phyloP scores from a whole-genome alignment of 805 yeast genomes.

The Wickerhamomyces chaumierensis region DNA sequence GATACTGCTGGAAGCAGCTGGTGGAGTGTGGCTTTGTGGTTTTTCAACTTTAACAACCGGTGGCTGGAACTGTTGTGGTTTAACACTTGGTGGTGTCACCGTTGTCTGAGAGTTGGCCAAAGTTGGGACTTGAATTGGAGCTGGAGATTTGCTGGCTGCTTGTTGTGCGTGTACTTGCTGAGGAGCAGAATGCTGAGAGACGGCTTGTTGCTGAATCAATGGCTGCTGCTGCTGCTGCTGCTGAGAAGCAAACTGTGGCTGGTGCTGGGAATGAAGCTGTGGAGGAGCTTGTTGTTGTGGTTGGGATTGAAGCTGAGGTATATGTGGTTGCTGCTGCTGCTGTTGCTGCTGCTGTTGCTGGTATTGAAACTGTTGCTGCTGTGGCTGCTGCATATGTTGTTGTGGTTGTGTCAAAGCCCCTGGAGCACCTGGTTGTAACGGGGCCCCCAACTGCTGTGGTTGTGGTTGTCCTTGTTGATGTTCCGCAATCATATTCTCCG shows the following conservation, averaged over 20 bases:
- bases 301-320: slow-evolving; percentile 3
- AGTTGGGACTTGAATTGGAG: neutral
- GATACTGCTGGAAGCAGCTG: neutral
- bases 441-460: slow-evolving; percentile 3
- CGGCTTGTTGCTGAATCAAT: slow-evolving; percentile 10
- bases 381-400: slow-evolving; percentile 9
- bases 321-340: slow-evolving; percentile 6
- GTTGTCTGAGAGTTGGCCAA: slow-evolving; percentile 4
- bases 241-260: slow-evolving; percentile 6
- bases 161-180: neutral
- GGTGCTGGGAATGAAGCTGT: slow-evolving; percentile 14
- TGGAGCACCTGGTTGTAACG: slow-evolving; percentile 6
- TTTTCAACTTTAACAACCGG: neutral
- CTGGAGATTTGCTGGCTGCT: neutral
- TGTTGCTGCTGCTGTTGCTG: slow-evolving; percentile 5
- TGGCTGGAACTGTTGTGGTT: neutral
- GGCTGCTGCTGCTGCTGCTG: slow-evolving; percentile 12
- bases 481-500: slow-evolving; percentile 49
- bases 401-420: slow-evolving; percentile 9
- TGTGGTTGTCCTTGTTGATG: slow-evolving; percentile 25
- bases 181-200: slow-evolving; percentile 20
- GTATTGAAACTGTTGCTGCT: slow-evolving; percentile 1
- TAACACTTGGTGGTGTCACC: slow-evolving; percentile 2
- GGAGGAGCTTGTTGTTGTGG: slow-evolving; percentile 12
- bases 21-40: neutral